phyloP scores from a whole-genome alignment of 192 early-diverging fungal species.

The Coemansia javaensis region DNA sequence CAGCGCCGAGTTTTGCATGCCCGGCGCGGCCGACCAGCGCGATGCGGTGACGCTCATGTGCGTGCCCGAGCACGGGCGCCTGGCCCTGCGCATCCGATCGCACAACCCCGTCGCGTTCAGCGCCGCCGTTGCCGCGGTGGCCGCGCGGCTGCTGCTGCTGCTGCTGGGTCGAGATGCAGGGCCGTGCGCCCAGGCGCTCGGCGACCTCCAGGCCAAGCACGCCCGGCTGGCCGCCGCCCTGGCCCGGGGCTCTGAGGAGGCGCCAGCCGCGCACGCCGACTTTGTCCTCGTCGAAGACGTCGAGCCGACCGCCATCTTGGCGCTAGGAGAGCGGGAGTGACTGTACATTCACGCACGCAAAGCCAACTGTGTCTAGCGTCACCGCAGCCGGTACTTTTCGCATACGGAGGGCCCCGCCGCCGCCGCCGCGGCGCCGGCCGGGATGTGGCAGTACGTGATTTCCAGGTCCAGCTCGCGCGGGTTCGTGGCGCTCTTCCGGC shows the following conservation, averaged over 20 bases:
- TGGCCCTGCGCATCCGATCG: slow-evolving; percentile 24
- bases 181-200: not conserved
- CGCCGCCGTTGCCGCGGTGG: slow-evolving; percentile 13
- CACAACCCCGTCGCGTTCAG: not conserved
- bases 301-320: too few relatives aligned
- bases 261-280: not conserved
- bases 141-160: slow-evolving; percentile 15
- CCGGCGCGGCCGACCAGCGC: not conserved
- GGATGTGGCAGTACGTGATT: slow-evolving; percentile 48
- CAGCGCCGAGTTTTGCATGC: slow-evolving; percentile 19
- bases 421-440: slow-evolving; percentile 2
- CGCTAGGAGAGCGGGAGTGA: too few relatives aligned
- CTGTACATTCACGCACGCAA: too few relatives aligned
- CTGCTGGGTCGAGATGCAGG: not conserved
- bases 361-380: slow-evolving; percentile 54
- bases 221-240: not conserved
- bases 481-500: slow-evolving; percentile 60
- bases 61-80: slow-evolving; percentile 14
- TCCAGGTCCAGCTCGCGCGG: slow-evolving; percentile 68
- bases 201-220: not conserved
- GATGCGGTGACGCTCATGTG: slow-evolving; percentile 19
- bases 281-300: not conserved
- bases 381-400: slow-evolving; percentile 39
- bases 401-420: slow-evolving; percentile 1
- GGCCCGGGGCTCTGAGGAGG: too few relatives aligned